Percentiles rank a stretch among this genome's conserved stretches.
These are phyloP conservation scores for Papiliotrema laurentii DNA, from an alignment of 1,284 basidiomycete species.

Conservation along the genomic window DNA sequence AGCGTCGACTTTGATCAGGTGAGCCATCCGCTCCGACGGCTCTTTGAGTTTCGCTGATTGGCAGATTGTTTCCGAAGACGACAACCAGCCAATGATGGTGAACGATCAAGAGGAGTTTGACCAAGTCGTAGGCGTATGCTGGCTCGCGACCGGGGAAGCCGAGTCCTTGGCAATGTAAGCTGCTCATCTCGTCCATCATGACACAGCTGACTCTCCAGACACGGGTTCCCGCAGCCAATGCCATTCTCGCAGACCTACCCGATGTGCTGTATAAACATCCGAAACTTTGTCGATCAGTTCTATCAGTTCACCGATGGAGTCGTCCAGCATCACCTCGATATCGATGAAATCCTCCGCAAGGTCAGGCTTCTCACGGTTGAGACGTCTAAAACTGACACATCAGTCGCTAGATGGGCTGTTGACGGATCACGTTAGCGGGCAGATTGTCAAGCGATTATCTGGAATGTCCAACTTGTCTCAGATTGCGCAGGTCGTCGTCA, in stretches of 20 bases:
- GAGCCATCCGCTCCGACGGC: slow-evolving; percentile 9
- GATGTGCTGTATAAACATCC: slow-evolving; percentile 92
- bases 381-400: neutral
- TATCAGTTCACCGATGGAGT: slow-evolving; percentile 96
- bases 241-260: slow-evolving; percentile 97
- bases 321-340: slow-evolving; percentile 82
- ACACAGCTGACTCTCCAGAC: slow-evolving; percentile 50
- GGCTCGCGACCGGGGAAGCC: slow-evolving; percentile 69
- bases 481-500: slow-evolving; percentile 89
- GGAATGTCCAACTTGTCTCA: slow-evolving; percentile 79
- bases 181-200: neutral
- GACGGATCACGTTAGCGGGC: slow-evolving; percentile 71
- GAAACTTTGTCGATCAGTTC: slow-evolving; percentile 90
- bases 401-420: slow-evolving; percentile 85
- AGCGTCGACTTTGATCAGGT: slow-evolving; percentile 76
- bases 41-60: neutral
- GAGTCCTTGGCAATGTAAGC: slow-evolving; percentile 61
- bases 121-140: slow-evolving; percentile 75
- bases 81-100: slow-evolving; percentile 86
- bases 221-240: slow-evolving; percentile 66
- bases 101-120: slow-evolving; percentile 67
- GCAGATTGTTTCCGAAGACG: slow-evolving; percentile 82
- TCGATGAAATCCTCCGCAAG: slow-evolving; percentile 86
- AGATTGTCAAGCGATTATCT: slow-evolving; percentile 67
- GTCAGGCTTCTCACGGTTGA: slow-evolving; percentile 48